Evolutionary conservation across 345 rosid genomes (phyloP).

Genomic region (Lagerstroemia speciosa): DNA sequence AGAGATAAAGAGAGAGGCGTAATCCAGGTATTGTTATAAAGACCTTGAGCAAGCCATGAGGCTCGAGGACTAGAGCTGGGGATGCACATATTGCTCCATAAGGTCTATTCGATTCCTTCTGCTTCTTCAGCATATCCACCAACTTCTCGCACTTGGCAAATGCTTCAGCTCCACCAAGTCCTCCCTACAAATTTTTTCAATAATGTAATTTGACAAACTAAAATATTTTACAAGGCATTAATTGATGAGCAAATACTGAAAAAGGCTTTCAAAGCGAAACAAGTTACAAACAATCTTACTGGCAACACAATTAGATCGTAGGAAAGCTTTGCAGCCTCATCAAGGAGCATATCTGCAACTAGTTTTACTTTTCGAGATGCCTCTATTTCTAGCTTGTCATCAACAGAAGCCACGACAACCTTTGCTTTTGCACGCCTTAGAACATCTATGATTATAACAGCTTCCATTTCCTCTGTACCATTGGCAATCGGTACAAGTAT

Average conservation of each 20-base stretch:
- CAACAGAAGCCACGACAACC: conserved; percentile 80
- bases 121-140: conserved; percentile 71
- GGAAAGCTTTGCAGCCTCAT: conserved; percentile 73
- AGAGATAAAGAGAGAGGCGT: neutral
- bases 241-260: neutral
- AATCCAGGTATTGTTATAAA: neutral
- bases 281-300: conserved; percentile 27
- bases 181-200: conserved; percentile 50
- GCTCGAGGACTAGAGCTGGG: conserved; percentile 84
- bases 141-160: conserved; percentile 70
- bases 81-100: conserved; percentile 98
- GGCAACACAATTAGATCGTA: conserved; percentile 86
- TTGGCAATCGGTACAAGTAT: conserved; percentile 84
- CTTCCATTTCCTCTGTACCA: conserved; percentile 97
- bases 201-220: neutral
- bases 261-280: neutral
- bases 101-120: conserved; percentile 59
- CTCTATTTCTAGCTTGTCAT: conserved; percentile 59
- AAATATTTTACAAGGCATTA: neutral
- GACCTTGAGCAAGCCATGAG: conserved; percentile 91
- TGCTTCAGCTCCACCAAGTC: conserved; percentile 91
- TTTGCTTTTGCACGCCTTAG: conserved; percentile 80
- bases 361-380: conserved; percentile 81
- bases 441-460: conserved; percentile 64
- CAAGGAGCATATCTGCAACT: conserved; percentile 76